These are phyloP conservation scores for Colletotrichum plurivorum DNA, from an alignment of 2,329 filamentous ascomycete species.

Conservation along the genomic window DNA sequence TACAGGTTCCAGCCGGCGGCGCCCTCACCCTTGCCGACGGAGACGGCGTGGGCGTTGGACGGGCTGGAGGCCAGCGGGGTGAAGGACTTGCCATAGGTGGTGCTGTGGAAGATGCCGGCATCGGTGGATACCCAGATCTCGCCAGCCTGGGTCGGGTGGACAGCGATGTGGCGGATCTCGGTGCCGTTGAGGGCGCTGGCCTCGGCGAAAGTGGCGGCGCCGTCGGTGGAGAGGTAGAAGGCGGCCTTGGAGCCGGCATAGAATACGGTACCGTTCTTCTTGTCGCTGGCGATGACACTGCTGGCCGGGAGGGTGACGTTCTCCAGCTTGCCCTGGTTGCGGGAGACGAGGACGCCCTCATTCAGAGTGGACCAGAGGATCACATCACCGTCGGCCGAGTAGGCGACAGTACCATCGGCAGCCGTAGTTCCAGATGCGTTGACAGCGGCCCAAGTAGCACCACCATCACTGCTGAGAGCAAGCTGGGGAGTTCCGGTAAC, in stretches of 20 bases:
- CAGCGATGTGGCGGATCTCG: slow-evolving; percentile 68
- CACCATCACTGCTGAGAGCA: slow-evolving; percentile 64
- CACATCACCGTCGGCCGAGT: slow-evolving; percentile 65
- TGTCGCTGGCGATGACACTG: slow-evolving; percentile 68
- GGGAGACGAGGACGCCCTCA: slow-evolving; percentile 58
- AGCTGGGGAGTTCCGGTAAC: slow-evolving; percentile 58
- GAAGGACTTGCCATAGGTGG: slow-evolving; percentile 65
- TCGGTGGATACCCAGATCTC: slow-evolving; percentile 72
- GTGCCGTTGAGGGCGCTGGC: slow-evolving; percentile 55
- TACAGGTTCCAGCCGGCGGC: slow-evolving; percentile 60
- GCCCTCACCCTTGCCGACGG: slow-evolving; percentile 58
- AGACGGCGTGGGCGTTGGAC: slow-evolving; percentile 57
- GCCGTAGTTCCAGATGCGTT: slow-evolving; percentile 60
- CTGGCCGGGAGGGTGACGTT: slow-evolving; percentile 60
- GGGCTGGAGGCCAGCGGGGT: slow-evolving; percentile 52
- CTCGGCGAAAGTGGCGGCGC: slow-evolving; percentile 60
- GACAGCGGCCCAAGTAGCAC: slow-evolving; percentile 63
- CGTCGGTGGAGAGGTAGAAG: slow-evolving; percentile 68
- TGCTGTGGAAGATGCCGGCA: slow-evolving; percentile 67
- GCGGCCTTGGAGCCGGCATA: slow-evolving; percentile 62
- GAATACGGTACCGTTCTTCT: slow-evolving; percentile 65
- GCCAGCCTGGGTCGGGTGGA: slow-evolving; percentile 70
- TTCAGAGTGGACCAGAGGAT: slow-evolving; percentile 62
- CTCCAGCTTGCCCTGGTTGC: slow-evolving; percentile 58
- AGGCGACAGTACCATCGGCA: slow-evolving; percentile 62